Percentiles rank a stretch among this genome's conserved stretches.
phyloP scores from a whole-genome alignment of 805 yeast genomes.

The Blastobotrys robertii region DNA sequence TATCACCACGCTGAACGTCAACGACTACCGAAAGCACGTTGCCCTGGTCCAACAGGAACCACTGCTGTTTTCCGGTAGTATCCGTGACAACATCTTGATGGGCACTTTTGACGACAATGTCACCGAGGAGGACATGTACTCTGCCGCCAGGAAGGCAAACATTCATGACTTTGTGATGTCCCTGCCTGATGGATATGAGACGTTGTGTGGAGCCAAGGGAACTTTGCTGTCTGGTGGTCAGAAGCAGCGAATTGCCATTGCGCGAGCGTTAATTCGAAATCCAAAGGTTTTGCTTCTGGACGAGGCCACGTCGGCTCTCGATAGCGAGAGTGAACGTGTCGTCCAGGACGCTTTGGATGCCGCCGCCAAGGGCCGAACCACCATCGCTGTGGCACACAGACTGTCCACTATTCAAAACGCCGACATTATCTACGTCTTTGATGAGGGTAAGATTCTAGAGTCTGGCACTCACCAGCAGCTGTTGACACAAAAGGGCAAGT shows the following conservation, averaged over 20 bases:
- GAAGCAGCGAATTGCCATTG: constrained; percentile 68
- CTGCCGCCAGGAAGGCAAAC: constrained; percentile 43
- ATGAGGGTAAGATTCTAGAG: constrained; percentile 54
- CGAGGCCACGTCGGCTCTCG: constrained; percentile 61
- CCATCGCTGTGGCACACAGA: constrained; percentile 80
- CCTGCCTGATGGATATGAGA: constrained; percentile 53
- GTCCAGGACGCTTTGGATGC: constrained; percentile 62
- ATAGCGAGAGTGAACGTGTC: constrained; percentile 62
- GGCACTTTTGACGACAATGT: constrained; percentile 31
- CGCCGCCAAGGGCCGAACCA: constrained; percentile 66
- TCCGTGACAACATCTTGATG: constrained; percentile 46
- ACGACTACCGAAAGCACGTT: constrained; percentile 41
- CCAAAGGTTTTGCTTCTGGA: constrained; percentile 57
- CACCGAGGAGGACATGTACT: constrained; percentile 36
- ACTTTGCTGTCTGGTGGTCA: constrained; percentile 64
- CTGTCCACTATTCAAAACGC: constrained; percentile 61
- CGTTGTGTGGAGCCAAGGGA: constrained; percentile 47
- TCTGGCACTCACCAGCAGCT: constrained; percentile 44
- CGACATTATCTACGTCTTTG: constrained; percentile 49
- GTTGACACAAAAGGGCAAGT: constrained; percentile 28
- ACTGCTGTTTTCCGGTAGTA: constrained; percentile 44
- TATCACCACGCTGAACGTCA: constrained; percentile 38
- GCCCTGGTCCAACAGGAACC: constrained; percentile 60
- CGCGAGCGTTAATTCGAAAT: constrained; percentile 58
- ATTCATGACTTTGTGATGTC: constrained; percentile 46